Base-by-base conservation (phyloP, 2,329 filamentous ascomycete genomes). In the Cryphonectria japonica region DNA sequence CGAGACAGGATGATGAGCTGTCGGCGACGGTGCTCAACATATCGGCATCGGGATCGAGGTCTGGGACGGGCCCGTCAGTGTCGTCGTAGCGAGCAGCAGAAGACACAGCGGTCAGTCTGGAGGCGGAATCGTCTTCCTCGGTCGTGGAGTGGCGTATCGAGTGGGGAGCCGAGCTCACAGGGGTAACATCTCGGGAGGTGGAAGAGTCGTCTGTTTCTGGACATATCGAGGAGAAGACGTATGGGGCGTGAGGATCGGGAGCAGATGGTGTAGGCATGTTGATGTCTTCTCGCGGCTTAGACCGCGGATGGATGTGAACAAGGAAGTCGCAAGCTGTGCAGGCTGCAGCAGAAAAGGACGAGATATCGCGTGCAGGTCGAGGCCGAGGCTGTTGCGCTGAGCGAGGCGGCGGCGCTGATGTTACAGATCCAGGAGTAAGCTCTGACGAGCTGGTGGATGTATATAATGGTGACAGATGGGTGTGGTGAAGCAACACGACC, bases 81-180 rank as follows among this genome's bases (percentile, higher is more conserved):
- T 59, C 69, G 13, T 80, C 39, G 61, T 46, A 79, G 50, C 79
- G 80, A n/a, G 83, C 80, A 11, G 77, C 78, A 22, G 83, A 84
- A 5, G 85, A 85, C 77, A 83, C 79, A 64, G 83, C 84, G 7
- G 80, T 79, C n/a, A 82, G 80, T 73, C 80, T 76, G 66, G 83
- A 80, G 22, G 80, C 79, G 39, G 70, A 43, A n/a, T 72, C 71
- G 52, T 76, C 75, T 37, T 76, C 75, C 43, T 19, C 22, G 19
- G 13, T 19, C 16, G 59, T 9, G 37, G 68, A 26, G 72, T 67
- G 66, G 73, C 75, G 73, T 61, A 43, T 32, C 37, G 52, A 29
- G n/a, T 29, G 43, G 41, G 52, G 19, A 22, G n/a, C 14, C 43
- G 32, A 13, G 43, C 16, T 52, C 43, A 54, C 29, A 14, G 46